Evolutionary conservation across 345 rosid genomes (phyloP).

Genomic region (Euphorbia lathyris): DNA sequence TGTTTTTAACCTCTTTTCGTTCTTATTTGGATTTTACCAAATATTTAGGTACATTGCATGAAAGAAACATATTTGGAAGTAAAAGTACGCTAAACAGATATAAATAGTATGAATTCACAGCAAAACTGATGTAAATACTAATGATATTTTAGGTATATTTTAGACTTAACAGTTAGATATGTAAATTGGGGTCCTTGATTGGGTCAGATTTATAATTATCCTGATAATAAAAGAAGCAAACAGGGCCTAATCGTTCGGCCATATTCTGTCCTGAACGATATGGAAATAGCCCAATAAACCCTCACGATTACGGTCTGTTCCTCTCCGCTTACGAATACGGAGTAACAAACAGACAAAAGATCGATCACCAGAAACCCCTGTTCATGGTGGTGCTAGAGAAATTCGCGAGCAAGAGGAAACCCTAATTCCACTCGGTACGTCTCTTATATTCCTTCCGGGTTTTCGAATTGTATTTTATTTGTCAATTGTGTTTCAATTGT

Average conservation of each 20-base stretch:
- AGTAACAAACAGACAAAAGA: neutral
- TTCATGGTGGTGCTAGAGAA: neutral
- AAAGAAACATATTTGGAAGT: too few species aligned
- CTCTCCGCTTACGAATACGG: neutral
- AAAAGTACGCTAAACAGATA: too few species aligned
- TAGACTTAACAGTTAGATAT: too few species aligned
- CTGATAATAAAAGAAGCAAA: neutral
- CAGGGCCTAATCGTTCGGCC: neutral
- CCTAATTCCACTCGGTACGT: constrained; percentile 20
- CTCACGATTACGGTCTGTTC: neutral
- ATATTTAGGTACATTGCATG: too few species aligned
- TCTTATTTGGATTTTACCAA: too few species aligned
- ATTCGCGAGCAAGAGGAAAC: neutral
- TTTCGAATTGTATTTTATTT: neutral
- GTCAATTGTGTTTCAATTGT: constrained; percentile 11
- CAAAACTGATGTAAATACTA: too few species aligned
- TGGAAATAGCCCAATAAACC: constrained; percentile 4
- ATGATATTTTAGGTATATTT: too few species aligned
- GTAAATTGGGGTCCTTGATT: too few species aligned
- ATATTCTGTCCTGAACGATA: neutral
- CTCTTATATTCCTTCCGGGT: neutral
- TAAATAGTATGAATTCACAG: too few species aligned
- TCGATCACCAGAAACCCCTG: constrained; percentile 8
- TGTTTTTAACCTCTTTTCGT: too few species aligned
- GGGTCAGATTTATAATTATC: neutral